Conservation (phyloP, 208 protist species). For the Histomonas meleagridis region DNA sequence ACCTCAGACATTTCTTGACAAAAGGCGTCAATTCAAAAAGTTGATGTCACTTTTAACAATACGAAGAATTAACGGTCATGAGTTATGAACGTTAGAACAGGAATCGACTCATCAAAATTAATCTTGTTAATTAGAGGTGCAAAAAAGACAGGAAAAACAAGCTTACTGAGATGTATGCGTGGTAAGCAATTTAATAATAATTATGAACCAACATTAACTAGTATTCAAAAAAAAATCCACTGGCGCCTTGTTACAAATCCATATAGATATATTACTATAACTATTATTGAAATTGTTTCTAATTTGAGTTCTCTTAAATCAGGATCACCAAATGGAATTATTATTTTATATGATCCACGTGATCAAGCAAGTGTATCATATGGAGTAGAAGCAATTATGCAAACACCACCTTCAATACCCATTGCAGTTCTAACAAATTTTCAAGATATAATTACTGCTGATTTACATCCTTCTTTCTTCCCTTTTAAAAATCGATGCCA, state of each 20-base stretch:
- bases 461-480: background rate
- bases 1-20: no score
- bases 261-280: background rate
- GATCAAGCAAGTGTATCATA: background rate
- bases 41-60: no score
- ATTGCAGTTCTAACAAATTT: slow-evolving; percentile 22
- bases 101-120: no score
- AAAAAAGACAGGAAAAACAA: background rate
- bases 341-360: background rate
- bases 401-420: background rate
- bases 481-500: background rate
- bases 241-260: background rate
- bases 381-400: background rate
- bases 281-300: background rate
- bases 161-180: background rate
- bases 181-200: background rate
- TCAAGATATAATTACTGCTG: slow-evolving; percentile 25
- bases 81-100: no score
- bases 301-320: background rate
- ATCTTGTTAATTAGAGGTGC: background rate
- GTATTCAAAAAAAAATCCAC: background rate
- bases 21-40: no score
- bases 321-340: slow-evolving; percentile 2
- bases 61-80: no score
- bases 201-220: slow-evolving; percentile 6